Base-by-base conservation (phyloP, 2,329 filamentous ascomycete species). In the Berkeleyomyces basicola region DNA sequence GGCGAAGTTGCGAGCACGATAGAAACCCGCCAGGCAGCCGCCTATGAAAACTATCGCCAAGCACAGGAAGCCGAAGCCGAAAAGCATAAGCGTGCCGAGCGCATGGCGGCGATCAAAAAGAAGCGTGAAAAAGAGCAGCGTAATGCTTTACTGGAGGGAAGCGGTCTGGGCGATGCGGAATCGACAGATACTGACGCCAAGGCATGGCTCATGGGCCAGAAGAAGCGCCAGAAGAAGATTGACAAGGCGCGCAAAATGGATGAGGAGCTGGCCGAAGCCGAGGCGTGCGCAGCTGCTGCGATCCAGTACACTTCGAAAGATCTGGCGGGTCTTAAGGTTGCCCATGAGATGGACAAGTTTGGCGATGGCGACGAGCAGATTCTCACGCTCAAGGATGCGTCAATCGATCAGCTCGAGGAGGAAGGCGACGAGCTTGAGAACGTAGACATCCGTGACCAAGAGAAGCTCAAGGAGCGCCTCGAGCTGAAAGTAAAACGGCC, bases 211-310 rank as follows among this genome's bases (percentile, higher is more conserved):
- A 82, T 87, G 68, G 86, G 86, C 65, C 86, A 92, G 72, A 97
- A 95, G 79, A 97, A 95, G 77, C 81, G 91, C 60, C 90, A 95
- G 72, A 95, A 90, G 79, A 88, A 91, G 74, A 91, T 97, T 46
- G 87, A 86, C 55, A 85, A 88, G 68, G 84, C 85, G 39, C 82
- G 87, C 67, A 83, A 83, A 70, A 70, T 78, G 61, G 88, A 90
- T 65, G 83, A 88, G 69, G 90, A 96, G 71, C 75, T 90, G 55
- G 88, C 85, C 7, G 88, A 89, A 65, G 85, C 87, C 3, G 87
- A 91, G 71, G 81, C 81, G 7, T 80, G 77, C 3, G 80, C 81
- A 1, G 82, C 81, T 3, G 84, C 84, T 1, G 84, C 76, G 14
- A 71, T 78, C 23, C 73, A 92, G 69, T 95, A 96, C 72, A 91